Base-by-base conservation (phyloP, 306 rosid genomes). In the Vachellia pachyceras region DNA sequence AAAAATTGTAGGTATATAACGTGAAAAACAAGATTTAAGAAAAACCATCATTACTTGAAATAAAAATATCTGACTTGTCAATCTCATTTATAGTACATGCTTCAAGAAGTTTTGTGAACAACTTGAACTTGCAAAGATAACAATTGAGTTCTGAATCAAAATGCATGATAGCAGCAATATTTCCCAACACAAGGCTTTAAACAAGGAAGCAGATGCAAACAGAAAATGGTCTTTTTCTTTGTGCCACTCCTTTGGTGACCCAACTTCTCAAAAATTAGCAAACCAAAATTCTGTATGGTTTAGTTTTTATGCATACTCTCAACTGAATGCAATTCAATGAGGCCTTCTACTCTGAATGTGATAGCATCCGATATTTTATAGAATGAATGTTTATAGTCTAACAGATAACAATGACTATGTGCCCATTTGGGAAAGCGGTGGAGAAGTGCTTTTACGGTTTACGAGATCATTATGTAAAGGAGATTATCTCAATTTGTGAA, bases 301-400 rank as follows among this genome's bases (percentile, higher is more conserved):
- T 68, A 58, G 35, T 46, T 67, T 63, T 58, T 25, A 79, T 39
- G 71, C 20, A 36, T 68, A 37, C 35, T 29, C 37, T 58, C 73
- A 37, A 33, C 64, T 46, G 42, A 73, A 73, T 54, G 33, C 44
- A 44, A 50, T 66, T 22, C 58, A 45, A 77, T n/a, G 61, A 10
- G 60, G 39, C 39, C 46, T 36, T 55, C 73, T 29, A 36, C 57
- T 46, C 75, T 58, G 77, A 57, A 79, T 42, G 22, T n/a, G 69
- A 77, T 65, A 75, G 52, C 78, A 83, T 50, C 71, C 58, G 61
- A 39, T 80, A 41, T 70, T 71, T 78, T 80, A 23, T 1, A 47
- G 70, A 70, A 44, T 49, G 20, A 5, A 61, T 83, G 29, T 55
- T 60, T 60, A 52, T 7, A 77, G 11, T 73, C 57, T 46, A 72